phyloP scores from a whole-genome alignment of 306 rosid genomes.

The Vigna hirtella region DNA sequence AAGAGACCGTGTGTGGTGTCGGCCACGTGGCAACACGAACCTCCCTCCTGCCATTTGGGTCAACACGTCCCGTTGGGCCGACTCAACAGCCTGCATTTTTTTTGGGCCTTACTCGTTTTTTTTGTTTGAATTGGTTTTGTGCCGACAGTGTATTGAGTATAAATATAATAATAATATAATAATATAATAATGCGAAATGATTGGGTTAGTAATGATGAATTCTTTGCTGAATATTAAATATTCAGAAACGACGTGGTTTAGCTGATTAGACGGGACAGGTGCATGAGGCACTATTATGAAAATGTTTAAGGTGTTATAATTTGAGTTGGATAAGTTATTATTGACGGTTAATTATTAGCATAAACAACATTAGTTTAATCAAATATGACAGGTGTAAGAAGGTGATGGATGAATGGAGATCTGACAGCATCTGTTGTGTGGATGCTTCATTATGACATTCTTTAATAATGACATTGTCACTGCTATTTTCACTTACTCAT shows the following conservation, averaged over 20 bases:
- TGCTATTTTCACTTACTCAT: no score
- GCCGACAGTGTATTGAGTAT: neutral
- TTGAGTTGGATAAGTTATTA: neutral
- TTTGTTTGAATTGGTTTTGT: neutral
- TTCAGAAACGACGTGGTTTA: neutral
- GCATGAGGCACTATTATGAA: neutral
- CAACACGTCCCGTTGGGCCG: neutral
- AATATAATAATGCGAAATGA: neutral
- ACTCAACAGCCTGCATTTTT: neutral
- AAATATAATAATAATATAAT: neutral
- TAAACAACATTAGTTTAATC: neutral
- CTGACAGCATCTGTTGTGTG: neutral
- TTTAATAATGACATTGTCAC: neutral
- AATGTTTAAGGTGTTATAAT: neutral
- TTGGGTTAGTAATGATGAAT: neutral
- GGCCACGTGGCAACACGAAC: neutral
- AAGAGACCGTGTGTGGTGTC: neutral
- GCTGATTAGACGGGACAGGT: neutral
- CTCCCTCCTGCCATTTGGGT: neutral
- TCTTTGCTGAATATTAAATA: no score
- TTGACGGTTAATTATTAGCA: neutral
- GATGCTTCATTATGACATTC: neutral
- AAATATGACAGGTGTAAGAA: neutral
- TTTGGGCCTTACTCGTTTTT: neutral
- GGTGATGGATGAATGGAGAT: neutral